Evolutionary conservation across 257 asterid species (phyloP).

Genomic region (Scutellaria galericulata): DNA sequence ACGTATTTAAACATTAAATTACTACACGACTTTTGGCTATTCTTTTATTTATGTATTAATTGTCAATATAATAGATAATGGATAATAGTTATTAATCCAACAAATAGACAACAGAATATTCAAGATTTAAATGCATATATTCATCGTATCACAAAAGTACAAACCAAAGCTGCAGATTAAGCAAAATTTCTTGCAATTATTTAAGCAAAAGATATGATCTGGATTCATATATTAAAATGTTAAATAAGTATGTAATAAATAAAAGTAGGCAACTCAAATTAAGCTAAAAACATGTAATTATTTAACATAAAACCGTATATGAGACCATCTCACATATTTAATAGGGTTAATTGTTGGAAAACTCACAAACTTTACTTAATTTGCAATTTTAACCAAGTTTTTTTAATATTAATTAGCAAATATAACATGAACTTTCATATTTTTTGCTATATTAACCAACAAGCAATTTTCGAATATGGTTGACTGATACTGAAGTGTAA

Average conservation of each 20-base stretch:
- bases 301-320: no score
- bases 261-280: conserved; percentile 19
- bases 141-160: background rate
- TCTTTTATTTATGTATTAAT: background rate
- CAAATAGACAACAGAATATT: background rate
- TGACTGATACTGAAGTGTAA: no score
- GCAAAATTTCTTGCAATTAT: conserved; percentile 5
- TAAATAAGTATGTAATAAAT: background rate
- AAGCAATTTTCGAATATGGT: no score
- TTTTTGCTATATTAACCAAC: no score
- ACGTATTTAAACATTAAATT: no score
- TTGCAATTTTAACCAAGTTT: no score
- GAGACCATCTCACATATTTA: no score
- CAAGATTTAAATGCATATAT: background rate
- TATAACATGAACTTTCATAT: no score
- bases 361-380: no score
- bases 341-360: no score
- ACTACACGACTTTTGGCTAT: no score
- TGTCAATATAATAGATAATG: background rate
- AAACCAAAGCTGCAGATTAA: background rate
- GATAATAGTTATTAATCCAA: conserved; percentile 6
- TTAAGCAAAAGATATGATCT: conserved; percentile 1
- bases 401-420: no score
- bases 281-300: conserved; percentile 17
- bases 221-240: background rate